Conservation (phyloP, 768 basidiomycete genomes). For the Rhodocollybia butyracea region DNA sequence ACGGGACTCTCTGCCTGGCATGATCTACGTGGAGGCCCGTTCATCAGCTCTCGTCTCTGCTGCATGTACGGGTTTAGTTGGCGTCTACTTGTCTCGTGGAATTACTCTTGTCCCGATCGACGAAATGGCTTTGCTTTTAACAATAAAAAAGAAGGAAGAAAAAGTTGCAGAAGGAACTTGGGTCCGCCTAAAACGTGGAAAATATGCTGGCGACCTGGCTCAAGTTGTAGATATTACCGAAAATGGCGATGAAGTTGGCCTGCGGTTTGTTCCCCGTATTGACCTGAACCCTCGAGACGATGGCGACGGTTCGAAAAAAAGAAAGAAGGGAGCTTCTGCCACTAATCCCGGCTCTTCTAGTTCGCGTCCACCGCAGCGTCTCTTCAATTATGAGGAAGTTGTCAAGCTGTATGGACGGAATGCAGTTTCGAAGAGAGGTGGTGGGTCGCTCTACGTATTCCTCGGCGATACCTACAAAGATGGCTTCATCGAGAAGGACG, state of each 20-base stretch:
- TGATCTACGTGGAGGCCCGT: constrained; percentile 95
- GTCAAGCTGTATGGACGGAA: constrained; percentile 81
- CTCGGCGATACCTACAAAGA: constrained; percentile 92
- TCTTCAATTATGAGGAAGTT: constrained; percentile 94
- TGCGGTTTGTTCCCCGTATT: constrained; percentile 96
- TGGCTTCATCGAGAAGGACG: constrained; percentile 95
- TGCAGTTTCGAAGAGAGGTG: constrained; percentile 68
- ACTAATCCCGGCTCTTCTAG: constrained; percentile 40
- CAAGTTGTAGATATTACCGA: constrained; percentile 94
- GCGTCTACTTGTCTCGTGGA: constrained; percentile 82
- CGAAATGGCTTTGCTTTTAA: constrained; percentile 95
- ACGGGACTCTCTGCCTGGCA: constrained; percentile 90
- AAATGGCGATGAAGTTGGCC: constrained; percentile 87
- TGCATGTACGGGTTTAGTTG: constrained; percentile 88
- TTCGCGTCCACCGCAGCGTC: constrained; percentile 77
- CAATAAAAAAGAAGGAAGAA: constrained; percentile 89
- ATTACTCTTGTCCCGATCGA: constrained; percentile 89
- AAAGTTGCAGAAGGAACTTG: constrained; percentile 84
- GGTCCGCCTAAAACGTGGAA: constrained; percentile 93
- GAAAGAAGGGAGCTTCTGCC: constrained; percentile 51
- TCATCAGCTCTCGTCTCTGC: constrained; percentile 81
- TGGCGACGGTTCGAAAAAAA: constrained; percentile 72
- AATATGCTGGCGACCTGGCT: constrained; percentile 91
- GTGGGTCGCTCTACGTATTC: constrained; percentile 82
- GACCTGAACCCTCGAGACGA: constrained; percentile 86